A percentile compares a stretch with the other conserved stretches of the same genome.
Conservation (phyloP, 2,329 filamentous ascomycete species). For the Aspergillus sergii region DNA sequence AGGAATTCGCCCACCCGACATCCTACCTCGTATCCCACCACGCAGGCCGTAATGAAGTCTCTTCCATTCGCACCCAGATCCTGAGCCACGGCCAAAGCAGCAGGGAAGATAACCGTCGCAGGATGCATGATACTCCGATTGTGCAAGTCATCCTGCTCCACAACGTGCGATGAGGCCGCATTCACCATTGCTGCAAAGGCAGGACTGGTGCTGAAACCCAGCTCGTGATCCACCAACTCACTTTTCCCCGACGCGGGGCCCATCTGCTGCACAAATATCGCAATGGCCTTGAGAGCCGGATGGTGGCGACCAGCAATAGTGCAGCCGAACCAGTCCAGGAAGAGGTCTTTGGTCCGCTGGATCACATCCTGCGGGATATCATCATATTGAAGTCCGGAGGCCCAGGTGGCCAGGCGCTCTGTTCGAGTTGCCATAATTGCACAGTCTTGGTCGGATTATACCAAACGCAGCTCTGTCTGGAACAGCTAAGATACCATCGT, state of each 20-base stretch:
- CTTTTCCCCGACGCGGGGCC: neutral
- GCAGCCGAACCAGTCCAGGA: slow-evolving; percentile 34
- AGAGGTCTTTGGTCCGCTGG: slow-evolving; percentile 36
- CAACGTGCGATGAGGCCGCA: neutral
- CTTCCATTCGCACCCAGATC: neutral
- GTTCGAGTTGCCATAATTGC: neutral
- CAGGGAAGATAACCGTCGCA: neutral
- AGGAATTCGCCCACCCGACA: neutral
- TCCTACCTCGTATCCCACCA: neutral
- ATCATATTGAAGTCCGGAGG: slow-evolving; percentile 18
- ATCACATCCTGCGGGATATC: slow-evolving; percentile 29
- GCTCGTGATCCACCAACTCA: neutral
- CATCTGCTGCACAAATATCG: neutral
- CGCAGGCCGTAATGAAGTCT: neutral
- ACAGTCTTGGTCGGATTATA: neutral
- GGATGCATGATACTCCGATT: neutral
- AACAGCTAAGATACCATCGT: neutral
- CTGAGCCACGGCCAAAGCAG: neutral
- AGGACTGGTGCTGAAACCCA: neutral
- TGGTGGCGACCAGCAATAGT: slow-evolving; percentile 34
- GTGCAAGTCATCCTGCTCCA: neutral
- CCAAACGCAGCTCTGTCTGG: neutral
- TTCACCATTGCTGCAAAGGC: neutral
- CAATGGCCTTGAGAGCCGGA: slow-evolving; percentile 8
- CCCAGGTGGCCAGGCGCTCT: neutral